These are phyloP conservation scores for Myriosclerotinia curreyana DNA, from an alignment of 2,329 filamentous ascomycete species.

Conservation along the genomic window DNA sequence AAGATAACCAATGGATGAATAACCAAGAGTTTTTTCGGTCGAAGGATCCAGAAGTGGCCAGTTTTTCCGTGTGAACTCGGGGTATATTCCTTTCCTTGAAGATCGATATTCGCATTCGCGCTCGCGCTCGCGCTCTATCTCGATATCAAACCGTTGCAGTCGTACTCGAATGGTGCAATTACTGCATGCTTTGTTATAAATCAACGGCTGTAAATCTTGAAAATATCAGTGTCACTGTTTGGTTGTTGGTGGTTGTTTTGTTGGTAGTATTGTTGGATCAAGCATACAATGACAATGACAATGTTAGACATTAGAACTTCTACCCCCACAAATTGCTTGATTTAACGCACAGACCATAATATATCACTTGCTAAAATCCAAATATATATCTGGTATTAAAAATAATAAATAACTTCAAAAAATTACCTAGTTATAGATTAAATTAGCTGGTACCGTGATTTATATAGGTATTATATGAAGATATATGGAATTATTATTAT, in stretches of 20 bases:
- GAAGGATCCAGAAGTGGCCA: not conserved
- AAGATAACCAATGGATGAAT: not conserved
- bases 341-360: not conserved
- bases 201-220: not conserved
- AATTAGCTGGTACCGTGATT: not conserved
- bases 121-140: too few species aligned
- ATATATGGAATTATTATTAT: not conserved
- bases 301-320: not conserved
- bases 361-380: too few species aligned
- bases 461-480: not conserved
- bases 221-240: not conserved
- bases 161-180: not conserved
- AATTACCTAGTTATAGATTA: too few species aligned
- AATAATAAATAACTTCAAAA: not conserved
- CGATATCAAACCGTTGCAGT: not conserved
- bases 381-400: too few species aligned
- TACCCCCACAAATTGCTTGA: conserved; percentile 6
- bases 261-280: conserved; percentile 6
- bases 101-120: too few species aligned
- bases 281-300: not conserved
- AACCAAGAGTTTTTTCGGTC: not conserved
- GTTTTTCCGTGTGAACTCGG: conserved; percentile 3
- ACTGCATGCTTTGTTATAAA: conserved; percentile 10
- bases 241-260: not conserved
- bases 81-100: not conserved